Base-by-base conservation (phyloP, 2,329 filamentous ascomycete genomes). In the Rugonectria rugulosa region DNA sequence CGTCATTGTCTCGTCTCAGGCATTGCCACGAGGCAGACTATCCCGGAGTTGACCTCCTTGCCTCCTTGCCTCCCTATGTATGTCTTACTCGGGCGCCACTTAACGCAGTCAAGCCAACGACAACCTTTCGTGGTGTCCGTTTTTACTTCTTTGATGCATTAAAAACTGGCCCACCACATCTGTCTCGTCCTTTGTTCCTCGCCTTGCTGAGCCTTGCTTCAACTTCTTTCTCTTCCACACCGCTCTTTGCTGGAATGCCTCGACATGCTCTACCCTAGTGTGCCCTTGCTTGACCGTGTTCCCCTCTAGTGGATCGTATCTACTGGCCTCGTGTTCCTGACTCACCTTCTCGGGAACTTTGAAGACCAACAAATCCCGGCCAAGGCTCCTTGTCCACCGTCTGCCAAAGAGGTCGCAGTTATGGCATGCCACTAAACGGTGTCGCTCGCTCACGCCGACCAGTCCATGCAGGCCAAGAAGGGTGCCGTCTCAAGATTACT, bases 191-290 rank as follows among this genome's bases (percentile, higher is more conserved):
- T 37, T 63, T 56, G 46, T 58, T 49, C 58, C 56, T 52, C 45
- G 57, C 57, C 44, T 65, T 44, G 51, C 58, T 54, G 21, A 32
- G 27, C 59, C 57, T 34, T 26, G 41, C 40, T 51, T 57, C 24
- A 31, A 29, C 31, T 37, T 47, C 34, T 36, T 14, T 51, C 34
- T 53, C 42, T 60, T 40, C 63, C 62, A 62, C 65, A 67, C 65
- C 65, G 65, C 65, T 67, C 52, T 66, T 67, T 67, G 55, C 61
- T 56, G 17, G 47, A 48, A 60, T 60, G 63, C 57, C 56, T 56
- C 55, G 60, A 62, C 58, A 61, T 59, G 36, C 42, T 52, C 37
- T 44, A 50, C 52, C 57, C 52, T 62, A 55, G 53, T 37, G 37
- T 40, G 37, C 37, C 37, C 37, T 40, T 21, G 37, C 24, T 26